Evolutionary conservation across 768 basidiomycete genomes (phyloP).

Genomic region (Macrolepiota dolichaula): DNA sequence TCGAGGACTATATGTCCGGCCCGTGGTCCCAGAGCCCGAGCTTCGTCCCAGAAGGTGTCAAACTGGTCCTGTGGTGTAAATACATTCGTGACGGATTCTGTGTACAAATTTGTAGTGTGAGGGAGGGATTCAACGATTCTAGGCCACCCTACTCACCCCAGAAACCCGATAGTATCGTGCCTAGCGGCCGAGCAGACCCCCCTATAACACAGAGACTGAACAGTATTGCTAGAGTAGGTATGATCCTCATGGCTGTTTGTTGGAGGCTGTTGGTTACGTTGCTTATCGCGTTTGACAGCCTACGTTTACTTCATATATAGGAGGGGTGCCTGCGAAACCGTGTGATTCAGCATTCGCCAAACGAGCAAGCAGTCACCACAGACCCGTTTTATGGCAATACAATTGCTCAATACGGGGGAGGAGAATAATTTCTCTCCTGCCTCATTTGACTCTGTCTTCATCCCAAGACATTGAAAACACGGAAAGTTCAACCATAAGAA

Average conservation of each 20-base stretch:
- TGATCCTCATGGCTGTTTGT: background rate
- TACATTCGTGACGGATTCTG: background rate
- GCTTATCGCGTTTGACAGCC: too few species aligned
- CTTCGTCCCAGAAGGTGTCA: background rate
- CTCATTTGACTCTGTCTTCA: too few species aligned
- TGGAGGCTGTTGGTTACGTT: background rate
- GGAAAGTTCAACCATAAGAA: too few species aligned
- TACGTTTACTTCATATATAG: too few species aligned
- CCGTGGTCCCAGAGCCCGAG: background rate
- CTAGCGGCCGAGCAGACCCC: background rate
- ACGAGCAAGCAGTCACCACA: background rate
- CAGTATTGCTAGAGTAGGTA: background rate
- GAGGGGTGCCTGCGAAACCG: too few species aligned
- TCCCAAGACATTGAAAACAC: too few species aligned
- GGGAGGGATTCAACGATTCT: background rate
- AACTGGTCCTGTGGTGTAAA: background rate
- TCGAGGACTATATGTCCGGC: background rate
- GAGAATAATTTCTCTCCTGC: too few species aligned
- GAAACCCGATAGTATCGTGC: background rate
- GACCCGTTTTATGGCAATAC: constrained; percentile 1
- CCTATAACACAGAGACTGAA: background rate
- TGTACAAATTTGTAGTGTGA: background rate
- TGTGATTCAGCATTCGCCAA: background rate
- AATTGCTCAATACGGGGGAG: background rate
- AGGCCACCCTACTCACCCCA: too few species aligned